Evolutionary conservation across 371 early-diverging fungal genomes (phyloP).

Genomic region (Mortierella sp.): DNA sequence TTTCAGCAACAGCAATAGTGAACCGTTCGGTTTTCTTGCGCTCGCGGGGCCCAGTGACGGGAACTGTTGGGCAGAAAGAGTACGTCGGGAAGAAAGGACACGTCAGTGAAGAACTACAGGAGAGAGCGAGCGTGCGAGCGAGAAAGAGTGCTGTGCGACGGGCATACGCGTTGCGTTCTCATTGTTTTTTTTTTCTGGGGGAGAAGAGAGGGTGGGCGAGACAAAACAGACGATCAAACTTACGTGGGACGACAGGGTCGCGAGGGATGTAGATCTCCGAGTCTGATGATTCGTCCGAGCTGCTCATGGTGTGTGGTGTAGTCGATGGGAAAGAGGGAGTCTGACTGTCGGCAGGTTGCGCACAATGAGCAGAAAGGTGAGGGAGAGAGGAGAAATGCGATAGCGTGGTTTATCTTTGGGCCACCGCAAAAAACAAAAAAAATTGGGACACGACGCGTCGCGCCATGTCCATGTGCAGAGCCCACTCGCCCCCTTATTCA

Average conservation of each 20-base stretch:
- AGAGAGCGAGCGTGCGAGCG: background rate
- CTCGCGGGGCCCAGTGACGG: slow-evolving; percentile 47
- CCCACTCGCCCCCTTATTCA: too few relatives aligned
- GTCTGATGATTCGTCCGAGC: slow-evolving; percentile 50
- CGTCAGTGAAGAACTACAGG: background rate
- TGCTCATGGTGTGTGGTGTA: slow-evolving; percentile 25
- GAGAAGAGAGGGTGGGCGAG: background rate
- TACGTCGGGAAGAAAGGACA: too few relatives aligned
- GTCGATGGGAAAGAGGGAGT: background rate
- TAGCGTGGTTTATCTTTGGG: background rate
- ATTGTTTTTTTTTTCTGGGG: too few relatives aligned
- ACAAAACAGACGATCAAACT: background rate
- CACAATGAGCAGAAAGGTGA: background rate
- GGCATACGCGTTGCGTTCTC: background rate
- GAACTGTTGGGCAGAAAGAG: slow-evolving; percentile 11
- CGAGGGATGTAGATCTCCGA: slow-evolving; percentile 54
- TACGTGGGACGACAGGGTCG: slow-evolving; percentile 53
- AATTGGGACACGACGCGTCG: background rate
- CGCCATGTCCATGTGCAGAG: too few relatives aligned
- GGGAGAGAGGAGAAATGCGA: background rate
- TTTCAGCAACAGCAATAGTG: slow-evolving; percentile 23
- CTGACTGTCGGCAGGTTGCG: background rate
- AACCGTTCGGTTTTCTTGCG: slow-evolving; percentile 50
- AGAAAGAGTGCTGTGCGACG: too few relatives aligned
- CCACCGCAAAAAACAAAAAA: background rate